A percentile compares a stretch with the other conserved stretches of the same genome.
phyloP scores from a whole-genome alignment of 2,329 filamentous ascomycete genomes.

The Aureobasidium musti region DNA sequence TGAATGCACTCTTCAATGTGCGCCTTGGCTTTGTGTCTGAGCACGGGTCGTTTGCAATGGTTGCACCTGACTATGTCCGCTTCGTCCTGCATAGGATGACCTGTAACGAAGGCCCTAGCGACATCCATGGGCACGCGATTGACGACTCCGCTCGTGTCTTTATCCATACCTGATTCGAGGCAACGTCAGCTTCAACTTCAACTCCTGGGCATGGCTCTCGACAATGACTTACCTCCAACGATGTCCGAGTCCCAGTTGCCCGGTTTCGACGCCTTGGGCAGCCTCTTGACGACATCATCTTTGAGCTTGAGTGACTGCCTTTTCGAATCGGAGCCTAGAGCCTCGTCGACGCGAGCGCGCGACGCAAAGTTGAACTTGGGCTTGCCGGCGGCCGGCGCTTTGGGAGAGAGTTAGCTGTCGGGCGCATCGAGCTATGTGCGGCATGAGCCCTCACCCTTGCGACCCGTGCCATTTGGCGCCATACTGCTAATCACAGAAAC shows the following conservation, averaged over 20 bases:
- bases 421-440: neutral
- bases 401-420: slow-evolving; percentile 24
- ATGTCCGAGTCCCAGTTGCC: slow-evolving; percentile 41
- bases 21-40: slow-evolving; percentile 70
- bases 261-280: slow-evolving; percentile 40
- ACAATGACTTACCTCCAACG: slow-evolving; percentile 32
- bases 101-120: slow-evolving; percentile 76
- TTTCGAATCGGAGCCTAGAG: slow-evolving; percentile 5
- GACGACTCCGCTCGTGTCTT: slow-evolving; percentile 38
- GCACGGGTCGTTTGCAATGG: slow-evolving; percentile 86
- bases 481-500: slow-evolving; percentile 23
- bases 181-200: neutral
- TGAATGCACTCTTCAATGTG: slow-evolving; percentile 84
- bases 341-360: slow-evolving; percentile 24
- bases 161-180: slow-evolving; percentile 24
- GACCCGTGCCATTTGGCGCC: slow-evolving; percentile 32
- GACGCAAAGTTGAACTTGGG: slow-evolving; percentile 30
- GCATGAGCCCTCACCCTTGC: slow-evolving; percentile 29
- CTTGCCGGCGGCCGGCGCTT: slow-evolving; percentile 27
- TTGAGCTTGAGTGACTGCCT: slow-evolving; percentile 33
- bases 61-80: slow-evolving; percentile 82
- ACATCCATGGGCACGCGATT: slow-evolving; percentile 72
- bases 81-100: slow-evolving; percentile 76
- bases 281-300: slow-evolving; percentile 36
- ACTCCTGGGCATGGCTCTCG: too few relatives aligned